A percentile compares a stretch with the other conserved stretches of the same genome.
Conservation (phyloP, 2,329 filamentous ascomycete species). For the Pseudogymnoascus pannorum region DNA sequence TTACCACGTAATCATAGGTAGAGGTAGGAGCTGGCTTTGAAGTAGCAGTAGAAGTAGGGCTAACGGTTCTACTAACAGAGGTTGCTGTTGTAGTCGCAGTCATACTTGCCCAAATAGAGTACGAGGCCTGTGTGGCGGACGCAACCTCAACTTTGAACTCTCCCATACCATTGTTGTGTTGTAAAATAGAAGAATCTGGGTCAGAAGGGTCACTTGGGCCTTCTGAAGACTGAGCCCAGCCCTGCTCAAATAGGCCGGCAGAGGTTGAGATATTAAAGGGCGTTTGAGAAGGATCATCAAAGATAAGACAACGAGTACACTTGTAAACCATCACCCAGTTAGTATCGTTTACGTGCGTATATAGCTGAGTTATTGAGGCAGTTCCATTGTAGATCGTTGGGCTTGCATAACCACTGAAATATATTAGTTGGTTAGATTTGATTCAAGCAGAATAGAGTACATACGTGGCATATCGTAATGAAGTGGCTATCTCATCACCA, state of each 20-base stretch:
- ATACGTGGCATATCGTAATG: constrained; percentile 46
- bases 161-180: constrained; percentile 50
- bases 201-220: constrained; percentile 35
- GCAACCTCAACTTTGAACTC: constrained; percentile 44
- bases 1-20: constrained; percentile 48
- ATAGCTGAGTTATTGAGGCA: constrained; percentile 54
- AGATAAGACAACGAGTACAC: constrained; percentile 50
- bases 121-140: constrained; percentile 35
- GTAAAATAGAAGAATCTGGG: constrained; percentile 38
- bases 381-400: constrained; percentile 54
- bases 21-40: constrained; percentile 37
- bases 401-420: constrained; percentile 44
- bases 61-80: constrained; percentile 22
- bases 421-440: background rate
- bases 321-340: constrained; percentile 58
- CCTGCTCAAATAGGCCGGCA: constrained; percentile 39
- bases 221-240: constrained; percentile 45
- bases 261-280: constrained; percentile 38
- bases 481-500: constrained; percentile 43
- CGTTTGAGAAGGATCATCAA: constrained; percentile 42
- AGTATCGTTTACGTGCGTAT: constrained; percentile 48
- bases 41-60: constrained; percentile 41
- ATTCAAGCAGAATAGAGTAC: constrained; percentile 7
- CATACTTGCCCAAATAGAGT: constrained; percentile 27
- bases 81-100: constrained; percentile 25